Evolutionary conservation across 2,329 filamentous ascomycete genomes (phyloP).

Genomic region (Chaetomiaceae sp.): DNA sequence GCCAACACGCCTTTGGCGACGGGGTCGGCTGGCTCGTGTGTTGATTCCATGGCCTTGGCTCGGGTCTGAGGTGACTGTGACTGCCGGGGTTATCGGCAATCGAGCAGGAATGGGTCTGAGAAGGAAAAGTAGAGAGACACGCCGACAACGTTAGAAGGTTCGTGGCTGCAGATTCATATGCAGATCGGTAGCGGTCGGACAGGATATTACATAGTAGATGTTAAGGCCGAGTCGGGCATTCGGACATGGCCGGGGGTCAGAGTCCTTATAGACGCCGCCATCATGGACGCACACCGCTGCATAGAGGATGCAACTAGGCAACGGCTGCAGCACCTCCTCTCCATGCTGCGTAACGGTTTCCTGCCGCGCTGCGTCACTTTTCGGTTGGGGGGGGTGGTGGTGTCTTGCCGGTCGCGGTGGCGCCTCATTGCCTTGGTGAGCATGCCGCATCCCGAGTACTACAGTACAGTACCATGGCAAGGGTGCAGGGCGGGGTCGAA

Average conservation of each 20-base stretch:
- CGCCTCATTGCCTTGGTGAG: neutral
- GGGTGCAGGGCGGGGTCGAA: neutral
- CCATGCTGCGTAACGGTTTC: neutral
- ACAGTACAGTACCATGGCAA: no score
- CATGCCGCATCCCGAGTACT: neutral
- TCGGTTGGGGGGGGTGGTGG: neutral
- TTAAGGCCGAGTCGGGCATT: no score
- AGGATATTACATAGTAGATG: no score
- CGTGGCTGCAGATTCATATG: no score
- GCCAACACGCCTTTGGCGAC: constrained; percentile 57
- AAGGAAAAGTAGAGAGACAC: neutral
- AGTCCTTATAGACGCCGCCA: neutral
- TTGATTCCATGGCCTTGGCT: constrained; percentile 24
- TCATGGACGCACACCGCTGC: neutral
- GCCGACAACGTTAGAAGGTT: no score
- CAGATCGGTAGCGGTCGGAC: no score
- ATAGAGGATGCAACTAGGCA: no score
- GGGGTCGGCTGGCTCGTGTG: constrained; percentile 56
- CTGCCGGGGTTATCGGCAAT: no score
- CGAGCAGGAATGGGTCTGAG: no score
- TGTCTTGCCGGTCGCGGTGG: no score
- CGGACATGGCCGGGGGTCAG: neutral
- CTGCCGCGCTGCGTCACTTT: neutral
- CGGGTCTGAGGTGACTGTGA: neutral
- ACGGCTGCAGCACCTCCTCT: neutral